Conservation (phyloP, 2,329 filamentous ascomycete genomes). For the Penicillium sp. region DNA sequence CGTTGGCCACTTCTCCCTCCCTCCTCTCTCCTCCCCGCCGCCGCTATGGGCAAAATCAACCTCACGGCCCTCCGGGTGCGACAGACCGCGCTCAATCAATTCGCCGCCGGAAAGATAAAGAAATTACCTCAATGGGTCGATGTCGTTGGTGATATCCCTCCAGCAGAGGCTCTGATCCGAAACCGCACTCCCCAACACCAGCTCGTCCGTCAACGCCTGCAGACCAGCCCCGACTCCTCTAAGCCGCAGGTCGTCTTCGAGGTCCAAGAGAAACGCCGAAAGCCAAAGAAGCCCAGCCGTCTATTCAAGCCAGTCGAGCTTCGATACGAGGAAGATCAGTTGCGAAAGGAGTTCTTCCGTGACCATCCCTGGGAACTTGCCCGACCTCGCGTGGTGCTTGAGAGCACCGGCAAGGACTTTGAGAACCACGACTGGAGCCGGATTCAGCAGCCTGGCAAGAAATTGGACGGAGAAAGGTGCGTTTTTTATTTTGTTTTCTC, state of each 20-base stretch:
- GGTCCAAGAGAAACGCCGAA: slow-evolving; percentile 44
- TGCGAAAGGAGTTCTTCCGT: slow-evolving; percentile 81
- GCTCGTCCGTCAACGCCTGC: slow-evolving; percentile 45
- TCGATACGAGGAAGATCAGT: slow-evolving; percentile 78
- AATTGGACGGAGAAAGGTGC: slow-evolving; percentile 83
- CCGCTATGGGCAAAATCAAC: slow-evolving; percentile 52
- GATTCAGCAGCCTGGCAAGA: slow-evolving; percentile 73
- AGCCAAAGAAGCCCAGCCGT: slow-evolving; percentile 68
- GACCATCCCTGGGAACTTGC: slow-evolving; percentile 98
- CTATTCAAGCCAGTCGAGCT: slow-evolving; percentile 81
- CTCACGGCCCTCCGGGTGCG: slow-evolving; percentile 52
- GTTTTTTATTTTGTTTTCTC: slow-evolving; percentile 19
- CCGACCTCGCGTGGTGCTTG: slow-evolving; percentile 80
- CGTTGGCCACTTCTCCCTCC: not conserved
- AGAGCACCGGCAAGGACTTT: slow-evolving; percentile 81
- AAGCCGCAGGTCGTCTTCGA: slow-evolving; percentile 42
- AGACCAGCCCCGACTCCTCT: slow-evolving; percentile 32
- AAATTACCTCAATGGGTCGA: slow-evolving; percentile 58
- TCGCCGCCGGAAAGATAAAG: slow-evolving; percentile 39
- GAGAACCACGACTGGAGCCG: slow-evolving; percentile 78
- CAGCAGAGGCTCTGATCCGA: slow-evolving; percentile 63
- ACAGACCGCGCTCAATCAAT: slow-evolving; percentile 45
- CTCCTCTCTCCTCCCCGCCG: not conserved
- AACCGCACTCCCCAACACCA: slow-evolving; percentile 56
- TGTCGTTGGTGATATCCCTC: slow-evolving; percentile 61